Percentiles rank a stretch among this genome's conserved stretches.
phyloP scores from a whole-genome alignment of 2,329 filamentous ascomycete genomes.

The Botryotinia convoluta region DNA sequence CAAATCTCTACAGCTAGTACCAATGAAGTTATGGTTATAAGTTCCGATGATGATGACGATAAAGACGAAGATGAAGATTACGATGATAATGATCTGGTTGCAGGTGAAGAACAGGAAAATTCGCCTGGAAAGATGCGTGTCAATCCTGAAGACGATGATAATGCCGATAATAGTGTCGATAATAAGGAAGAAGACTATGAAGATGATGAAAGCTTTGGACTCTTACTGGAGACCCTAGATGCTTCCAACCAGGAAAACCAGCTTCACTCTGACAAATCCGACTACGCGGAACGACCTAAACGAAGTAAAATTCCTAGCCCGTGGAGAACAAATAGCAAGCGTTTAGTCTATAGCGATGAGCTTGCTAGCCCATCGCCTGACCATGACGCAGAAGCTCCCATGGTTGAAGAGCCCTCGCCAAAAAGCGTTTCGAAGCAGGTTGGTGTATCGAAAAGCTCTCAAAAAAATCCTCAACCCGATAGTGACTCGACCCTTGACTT shows the following conservation, averaged over 20 bases:
- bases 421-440: background rate
- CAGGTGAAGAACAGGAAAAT: constrained; percentile 36
- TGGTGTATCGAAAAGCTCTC: background rate
- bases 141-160: background rate
- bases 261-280: constrained; percentile 25
- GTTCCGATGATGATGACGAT: constrained; percentile 26
- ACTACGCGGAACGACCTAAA: constrained; percentile 31
- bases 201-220: constrained; percentile 36
- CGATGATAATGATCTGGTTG: constrained; percentile 32
- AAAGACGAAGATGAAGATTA: background rate
- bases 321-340: constrained; percentile 37
- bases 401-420: background rate
- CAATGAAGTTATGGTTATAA: constrained; percentile 32
- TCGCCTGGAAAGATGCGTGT: background rate
- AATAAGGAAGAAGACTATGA: constrained; percentile 21
- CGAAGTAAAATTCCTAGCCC: constrained; percentile 37
- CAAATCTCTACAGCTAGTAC: constrained; percentile 27
- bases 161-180: background rate
- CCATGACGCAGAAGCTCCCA: constrained; percentile 19
- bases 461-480: background rate
- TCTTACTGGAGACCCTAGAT: constrained; percentile 38
- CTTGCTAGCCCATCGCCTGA: constrained; percentile 27
- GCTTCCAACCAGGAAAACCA: constrained; percentile 29
- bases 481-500: constrained; percentile 27
- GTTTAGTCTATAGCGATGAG: constrained; percentile 37